Percentiles rank a stretch among this genome's conserved stretches.
Conservation (phyloP, 257 asterid genomes). For the Anisodus acutangulus region DNA sequence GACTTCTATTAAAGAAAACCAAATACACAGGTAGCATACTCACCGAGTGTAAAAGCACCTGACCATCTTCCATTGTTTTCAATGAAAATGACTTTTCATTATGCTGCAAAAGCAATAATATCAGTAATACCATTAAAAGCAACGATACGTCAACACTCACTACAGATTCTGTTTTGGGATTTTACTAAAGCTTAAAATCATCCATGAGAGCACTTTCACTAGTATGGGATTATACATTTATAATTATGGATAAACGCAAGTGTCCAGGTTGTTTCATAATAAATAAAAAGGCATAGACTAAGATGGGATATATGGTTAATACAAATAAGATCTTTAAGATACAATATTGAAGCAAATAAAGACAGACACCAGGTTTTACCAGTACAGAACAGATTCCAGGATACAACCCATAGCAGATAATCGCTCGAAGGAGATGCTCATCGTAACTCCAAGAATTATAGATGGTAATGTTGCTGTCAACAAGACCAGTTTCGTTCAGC, state of each 20-base stretch:
- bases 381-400: constrained; percentile 93
- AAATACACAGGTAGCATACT: constrained; percentile 41
- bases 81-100: constrained; percentile 83
- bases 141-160: background rate
- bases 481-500: constrained; percentile 81
- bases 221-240: background rate
- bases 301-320: background rate
- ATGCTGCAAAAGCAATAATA: constrained; percentile 58
- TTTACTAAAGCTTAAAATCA: background rate
- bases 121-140: background rate
- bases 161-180: background rate
- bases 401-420: constrained; percentile 85
- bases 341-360: constrained; percentile 15
- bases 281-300: background rate
- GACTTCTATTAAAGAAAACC: constrained; percentile 16
- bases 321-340: background rate
- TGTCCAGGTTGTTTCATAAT: constrained; percentile 17
- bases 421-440: constrained; percentile 75
- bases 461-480: constrained; percentile 72
- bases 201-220: background rate
- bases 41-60: constrained; percentile 74
- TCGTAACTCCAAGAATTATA: constrained; percentile 86
- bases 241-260: background rate
- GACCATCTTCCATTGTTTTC: constrained; percentile 98
- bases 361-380: constrained; percentile 55